Conservation (phyloP, 306 rosid genomes). For the Quillaja saponaria region DNA sequence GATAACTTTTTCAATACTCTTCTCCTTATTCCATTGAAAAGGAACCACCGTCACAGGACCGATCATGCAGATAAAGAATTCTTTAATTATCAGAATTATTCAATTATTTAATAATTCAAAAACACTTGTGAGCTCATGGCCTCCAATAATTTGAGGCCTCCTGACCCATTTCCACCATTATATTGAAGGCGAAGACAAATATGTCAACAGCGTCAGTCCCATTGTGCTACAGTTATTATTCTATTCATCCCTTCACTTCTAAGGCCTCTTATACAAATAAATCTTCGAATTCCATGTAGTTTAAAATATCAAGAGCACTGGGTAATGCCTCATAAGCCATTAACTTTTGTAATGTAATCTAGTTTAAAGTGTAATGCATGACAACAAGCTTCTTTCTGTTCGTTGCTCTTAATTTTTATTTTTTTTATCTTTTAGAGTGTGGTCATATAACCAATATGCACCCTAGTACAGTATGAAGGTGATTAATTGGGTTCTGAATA, state of each 20-base stretch:
- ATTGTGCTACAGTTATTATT: neutral
- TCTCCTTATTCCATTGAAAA: constrained; percentile 44
- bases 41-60: constrained; percentile 79
- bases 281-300: constrained; percentile 25
- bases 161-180: constrained; percentile 38
- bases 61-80: constrained; percentile 44
- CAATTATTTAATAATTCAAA: constrained; percentile 47
- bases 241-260: constrained; percentile 22
- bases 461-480: constrained; percentile 16
- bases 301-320: no score
- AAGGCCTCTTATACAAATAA: constrained; percentile 21
- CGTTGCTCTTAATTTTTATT: neutral
- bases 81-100: constrained; percentile 37
- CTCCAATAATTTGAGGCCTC: constrained; percentile 48
- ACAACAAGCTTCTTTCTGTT: constrained; percentile 15
- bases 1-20: constrained; percentile 36
- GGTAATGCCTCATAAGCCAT: no score
- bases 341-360: no score
- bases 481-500: neutral
- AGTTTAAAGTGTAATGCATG: constrained; percentile 12
- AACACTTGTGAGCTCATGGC: constrained; percentile 24
- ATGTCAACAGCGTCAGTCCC: constrained; percentile 25
- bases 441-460: constrained; percentile 19
- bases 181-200: constrained; percentile 42
- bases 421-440: constrained; percentile 9